phyloP scores from a whole-genome alignment of 495 filamentous ascomycete genomes.

The Podospora conica region DNA sequence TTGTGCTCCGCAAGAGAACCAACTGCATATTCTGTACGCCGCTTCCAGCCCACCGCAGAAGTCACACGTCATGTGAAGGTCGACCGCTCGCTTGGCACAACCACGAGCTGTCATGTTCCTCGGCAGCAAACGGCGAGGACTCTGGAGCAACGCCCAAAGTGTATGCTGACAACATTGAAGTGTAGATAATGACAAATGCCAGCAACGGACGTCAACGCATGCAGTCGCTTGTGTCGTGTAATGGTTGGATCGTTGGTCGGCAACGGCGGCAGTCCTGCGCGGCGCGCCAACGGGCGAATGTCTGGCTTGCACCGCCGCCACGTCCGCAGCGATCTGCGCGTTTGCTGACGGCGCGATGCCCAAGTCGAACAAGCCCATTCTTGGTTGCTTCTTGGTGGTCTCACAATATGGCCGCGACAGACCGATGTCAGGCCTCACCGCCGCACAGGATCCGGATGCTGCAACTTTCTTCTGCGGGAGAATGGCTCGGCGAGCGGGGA shows the following conservation, averaged over 20 bases:
- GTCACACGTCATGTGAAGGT: neutral
- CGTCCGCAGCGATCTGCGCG: neutral
- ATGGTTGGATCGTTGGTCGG: neutral
- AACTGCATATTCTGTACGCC: neutral
- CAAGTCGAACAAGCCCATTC: neutral
- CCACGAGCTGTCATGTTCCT: neutral
- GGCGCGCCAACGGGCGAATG: constrained; percentile 16
- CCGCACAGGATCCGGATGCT: constrained; percentile 1
- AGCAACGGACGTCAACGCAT: neutral
- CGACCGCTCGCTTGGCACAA: neutral
- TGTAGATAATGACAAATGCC: neutral
- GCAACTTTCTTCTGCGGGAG: neutral
- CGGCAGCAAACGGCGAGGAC: neutral
- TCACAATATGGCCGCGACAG: too few relatives aligned
- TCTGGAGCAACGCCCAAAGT: neutral
- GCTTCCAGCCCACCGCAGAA: neutral
- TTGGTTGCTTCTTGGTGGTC: neutral
- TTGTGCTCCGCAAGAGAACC: neutral
- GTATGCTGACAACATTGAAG: too few relatives aligned
- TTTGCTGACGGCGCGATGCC: neutral
- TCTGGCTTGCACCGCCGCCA: constrained; percentile 8
- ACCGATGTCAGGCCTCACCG: constrained; percentile 5
- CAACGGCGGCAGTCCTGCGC: constrained; percentile 7
- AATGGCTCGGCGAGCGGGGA: neutral
- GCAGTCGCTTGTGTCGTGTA: constrained; percentile 6